Evolutionary conservation across 768 basidiomycete genomes (phyloP), one percentile per base, ranked within the genome.

Genomic region (Trametes sanguinea): DNA sequence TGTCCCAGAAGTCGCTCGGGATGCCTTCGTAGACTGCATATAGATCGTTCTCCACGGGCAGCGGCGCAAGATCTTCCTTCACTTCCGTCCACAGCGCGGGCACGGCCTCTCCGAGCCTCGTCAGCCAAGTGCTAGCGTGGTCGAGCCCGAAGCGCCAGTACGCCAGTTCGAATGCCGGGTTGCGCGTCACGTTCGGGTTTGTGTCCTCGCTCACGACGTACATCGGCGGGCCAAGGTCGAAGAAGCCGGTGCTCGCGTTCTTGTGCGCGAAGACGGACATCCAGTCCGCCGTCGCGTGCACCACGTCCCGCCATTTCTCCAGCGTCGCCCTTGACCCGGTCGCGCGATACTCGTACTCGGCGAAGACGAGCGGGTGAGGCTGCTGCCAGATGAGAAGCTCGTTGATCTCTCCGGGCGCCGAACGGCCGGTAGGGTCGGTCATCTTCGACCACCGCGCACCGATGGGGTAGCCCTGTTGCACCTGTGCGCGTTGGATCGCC

Each of bases 361-460:
- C 84, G 65, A 87, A 85, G 10, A 84, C 73, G 32, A 87, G 74
- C 1, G 85, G 84, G 68, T 86, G 84, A 0, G 80, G 79, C 68
- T 85, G 85, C 66, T 85, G 79, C 84, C 84, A 87, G 57, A 87
- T 83, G 39, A 87, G 76, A 14, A 85, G 77, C 65, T 84, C 82
- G 74, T 86, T 86, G 66, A 85, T 85, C 61, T 85, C 77, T 1
- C 85, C 85, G 0, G 85, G 85, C 0, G 84, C 75, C 11, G 81
- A 83, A 16, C 84, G 80, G 7, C 85, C 85, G 0, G 78, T 76
- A 0, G 85, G 85, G 63, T 85, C 84, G 8, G 83, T 84, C 84
- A 85, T 85, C 69, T 86, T 86, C 7, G 82, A 80, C 84, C 83
- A 85, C 30, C 85, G 79, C 17, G 84, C 85, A n/a, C 85, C 85